Evolutionary conservation across 495 filamentous ascomycete species (phyloP), one percentile per base, ranked within the genome.

Genomic region (Echria macrotheca): DNA sequence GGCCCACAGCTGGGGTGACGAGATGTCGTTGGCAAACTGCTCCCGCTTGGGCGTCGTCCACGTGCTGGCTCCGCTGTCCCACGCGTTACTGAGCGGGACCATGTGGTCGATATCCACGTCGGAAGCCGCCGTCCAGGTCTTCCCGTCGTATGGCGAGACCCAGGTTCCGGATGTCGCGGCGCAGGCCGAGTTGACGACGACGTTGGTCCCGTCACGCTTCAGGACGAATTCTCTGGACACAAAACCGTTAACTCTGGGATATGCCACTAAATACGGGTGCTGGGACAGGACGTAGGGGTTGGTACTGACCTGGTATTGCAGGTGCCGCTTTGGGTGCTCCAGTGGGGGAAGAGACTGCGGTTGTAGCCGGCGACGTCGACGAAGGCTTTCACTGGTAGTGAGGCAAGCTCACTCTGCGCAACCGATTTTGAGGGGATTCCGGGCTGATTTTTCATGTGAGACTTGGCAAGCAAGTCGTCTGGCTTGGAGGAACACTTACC

Each of bases 91-190:
- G 35, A 89, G 57, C 1, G 85, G 85, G 9, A 89, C 84, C 60
- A 89, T 68, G 62, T 89, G 85, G 57, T 89, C 85, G 45, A 89
- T 87, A 54, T 88, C 82, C 1, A 89, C 52, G 61, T 88, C 84
- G 6, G 73, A 74, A 0, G 81, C 71, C 4, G 65, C 64, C 0
- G 80, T 83, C 84, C 84, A 88, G 3, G 71, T 82, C 0, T 67
- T 81, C 1, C 83, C 83, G 53, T 89, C 85, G 60, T 82, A 89
- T 1, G 81, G 80, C 14, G 75, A 80, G 19, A 55, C 65, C 85
- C 85, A 89, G 7, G 62, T 67, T 3, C 85, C 85, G 22, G 69
- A 74, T 4, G 70, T 80, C 0, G 79, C 63, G 4, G 72, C 62
- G 57, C 85, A 89, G 50, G 69, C 64, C 11, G 58, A 66, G 50